phyloP scores from a whole-genome alignment of 164 flowering plant species.

The Vitis riparia region DNA sequence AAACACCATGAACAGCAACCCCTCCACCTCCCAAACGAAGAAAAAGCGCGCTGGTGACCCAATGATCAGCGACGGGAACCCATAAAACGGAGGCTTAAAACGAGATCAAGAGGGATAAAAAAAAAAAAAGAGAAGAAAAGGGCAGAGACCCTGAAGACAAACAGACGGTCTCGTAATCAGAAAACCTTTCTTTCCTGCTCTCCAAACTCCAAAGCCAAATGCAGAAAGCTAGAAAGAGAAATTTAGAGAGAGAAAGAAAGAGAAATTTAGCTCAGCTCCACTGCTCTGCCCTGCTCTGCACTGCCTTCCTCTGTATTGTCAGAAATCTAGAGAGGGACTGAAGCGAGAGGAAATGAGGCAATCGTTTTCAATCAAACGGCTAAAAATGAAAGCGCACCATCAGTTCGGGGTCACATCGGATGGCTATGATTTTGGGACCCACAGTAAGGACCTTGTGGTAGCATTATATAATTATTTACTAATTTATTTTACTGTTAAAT shows the following conservation, averaged over 20 bases:
- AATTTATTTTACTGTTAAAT: too few species aligned
- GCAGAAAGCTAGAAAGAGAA: background rate
- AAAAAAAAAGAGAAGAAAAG: background rate
- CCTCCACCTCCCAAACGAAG: background rate
- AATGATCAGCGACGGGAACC: background rate
- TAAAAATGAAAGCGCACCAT: background rate
- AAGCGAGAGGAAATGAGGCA: slow-evolving; percentile 6
- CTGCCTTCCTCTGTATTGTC: too few species aligned
- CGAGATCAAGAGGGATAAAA: slow-evolving; percentile 2
- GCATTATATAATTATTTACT: too few species aligned
- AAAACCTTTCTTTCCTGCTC: background rate
- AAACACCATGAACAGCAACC: slow-evolving; percentile 5
- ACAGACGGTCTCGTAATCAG: slow-evolving; percentile 6
- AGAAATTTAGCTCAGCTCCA: background rate
- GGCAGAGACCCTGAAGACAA: background rate
- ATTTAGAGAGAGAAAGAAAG: slow-evolving; percentile 2
- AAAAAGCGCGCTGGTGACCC: slow-evolving; percentile 12
- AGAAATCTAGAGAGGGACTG: slow-evolving; percentile 1
- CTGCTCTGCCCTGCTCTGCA: too few species aligned
- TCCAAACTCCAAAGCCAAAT: slow-evolving; percentile 13
- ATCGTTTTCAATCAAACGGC: slow-evolving; percentile 20
- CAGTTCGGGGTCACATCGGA: slow-evolving; percentile 4
- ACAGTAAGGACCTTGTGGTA: background rate
- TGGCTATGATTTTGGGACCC: background rate
- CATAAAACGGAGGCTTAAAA: background rate